Evolutionary conservation across 768 basidiomycete genomes (phyloP).

Genomic region (Mycena olivaceomarginata): DNA sequence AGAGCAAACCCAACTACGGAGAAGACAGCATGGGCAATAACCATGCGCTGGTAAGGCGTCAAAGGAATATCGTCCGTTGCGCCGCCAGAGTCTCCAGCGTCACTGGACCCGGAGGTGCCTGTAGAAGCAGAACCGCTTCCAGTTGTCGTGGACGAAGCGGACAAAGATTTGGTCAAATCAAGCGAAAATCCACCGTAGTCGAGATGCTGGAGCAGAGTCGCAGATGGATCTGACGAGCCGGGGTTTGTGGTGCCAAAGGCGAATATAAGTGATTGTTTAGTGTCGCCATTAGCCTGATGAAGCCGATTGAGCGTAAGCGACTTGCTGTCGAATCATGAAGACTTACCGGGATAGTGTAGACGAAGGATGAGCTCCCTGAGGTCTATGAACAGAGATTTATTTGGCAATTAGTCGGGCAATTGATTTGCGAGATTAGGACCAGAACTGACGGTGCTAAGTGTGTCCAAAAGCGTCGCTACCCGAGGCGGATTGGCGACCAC

Average conservation of each 20-base stretch:
- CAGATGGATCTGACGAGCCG: conserved; percentile 63
- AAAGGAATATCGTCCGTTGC: conserved; percentile 59
- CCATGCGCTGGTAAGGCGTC: conserved; percentile 66
- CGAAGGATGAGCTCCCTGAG: conserved; percentile 66
- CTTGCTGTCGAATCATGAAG: conserved; percentile 12
- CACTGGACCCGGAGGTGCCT: conserved; percentile 45
- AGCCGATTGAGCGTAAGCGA: neutral
- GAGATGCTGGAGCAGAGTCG: conserved; percentile 69
- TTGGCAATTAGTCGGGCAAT: conserved; percentile 11
- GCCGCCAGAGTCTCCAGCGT: conserved; percentile 40
- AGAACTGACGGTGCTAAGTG: conserved; percentile 61
- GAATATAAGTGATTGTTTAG: conserved; percentile 71
- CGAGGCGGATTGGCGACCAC: conserved; percentile 73
- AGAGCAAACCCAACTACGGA: conserved; percentile 71
- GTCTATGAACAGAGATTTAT: conserved; percentile 52
- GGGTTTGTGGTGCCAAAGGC: conserved; percentile 74
- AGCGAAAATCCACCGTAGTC: conserved; percentile 63
- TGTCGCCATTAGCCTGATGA: conserved; percentile 63
- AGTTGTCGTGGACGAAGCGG: conserved; percentile 12
- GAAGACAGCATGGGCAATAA: conserved; percentile 74
- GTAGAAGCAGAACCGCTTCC: conserved; percentile 40
- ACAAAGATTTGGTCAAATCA: conserved; percentile 66
- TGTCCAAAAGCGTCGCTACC: conserved; percentile 62
- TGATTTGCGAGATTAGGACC: neutral
- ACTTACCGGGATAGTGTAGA: conserved; percentile 71